Conservation (phyloP, 192 early-diverging fungal species). For the Coemansia sp. region DNA sequence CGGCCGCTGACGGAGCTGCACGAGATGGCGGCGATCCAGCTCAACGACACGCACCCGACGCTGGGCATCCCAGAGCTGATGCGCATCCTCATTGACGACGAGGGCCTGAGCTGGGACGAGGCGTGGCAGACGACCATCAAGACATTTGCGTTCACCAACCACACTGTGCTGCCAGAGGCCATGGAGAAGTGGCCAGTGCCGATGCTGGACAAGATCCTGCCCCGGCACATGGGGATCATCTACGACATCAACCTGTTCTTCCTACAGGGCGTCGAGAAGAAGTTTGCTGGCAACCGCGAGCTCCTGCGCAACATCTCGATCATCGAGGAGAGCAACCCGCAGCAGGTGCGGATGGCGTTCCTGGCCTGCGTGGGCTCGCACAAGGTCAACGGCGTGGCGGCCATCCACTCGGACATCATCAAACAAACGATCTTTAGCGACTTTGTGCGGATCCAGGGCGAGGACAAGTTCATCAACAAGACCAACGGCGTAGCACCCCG, state of each 20-base stretch:
- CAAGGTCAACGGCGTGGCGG: slow-evolving; percentile 96
- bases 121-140: slow-evolving; percentile 88
- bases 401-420: slow-evolving; percentile 75
- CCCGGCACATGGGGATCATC: slow-evolving; percentile 97
- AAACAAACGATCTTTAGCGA: slow-evolving; percentile 81
- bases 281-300: slow-evolving; percentile 81
- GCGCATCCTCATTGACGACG: slow-evolving; percentile 88
- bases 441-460: slow-evolving; percentile 84
- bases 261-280: slow-evolving; percentile 86
- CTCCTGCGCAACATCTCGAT: slow-evolving; percentile 82
- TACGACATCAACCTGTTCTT: slow-evolving; percentile 99
- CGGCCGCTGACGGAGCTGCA: slow-evolving; percentile 85
- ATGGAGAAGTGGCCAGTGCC: slow-evolving; percentile 98
- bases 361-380: slow-evolving; percentile 92
- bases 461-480: slow-evolving; percentile 89
- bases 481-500: slow-evolving; percentile 98
- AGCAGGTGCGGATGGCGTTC: slow-evolving; percentile 96
- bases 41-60: slow-evolving; percentile 98
- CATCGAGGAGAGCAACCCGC: slow-evolving; percentile 88
- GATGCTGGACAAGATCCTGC: slow-evolving; percentile 85
- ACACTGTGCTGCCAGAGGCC: slow-evolving; percentile 97
- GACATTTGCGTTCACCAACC: slow-evolving; percentile 97
- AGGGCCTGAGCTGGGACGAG: slow-evolving; percentile 86
- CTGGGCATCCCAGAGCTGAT: slow-evolving; percentile 90
- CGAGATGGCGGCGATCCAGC: slow-evolving; percentile 89